Base-by-base conservation (phyloP, 2,329 filamentous ascomycete species). In the Fusarium subtropicale region DNA sequence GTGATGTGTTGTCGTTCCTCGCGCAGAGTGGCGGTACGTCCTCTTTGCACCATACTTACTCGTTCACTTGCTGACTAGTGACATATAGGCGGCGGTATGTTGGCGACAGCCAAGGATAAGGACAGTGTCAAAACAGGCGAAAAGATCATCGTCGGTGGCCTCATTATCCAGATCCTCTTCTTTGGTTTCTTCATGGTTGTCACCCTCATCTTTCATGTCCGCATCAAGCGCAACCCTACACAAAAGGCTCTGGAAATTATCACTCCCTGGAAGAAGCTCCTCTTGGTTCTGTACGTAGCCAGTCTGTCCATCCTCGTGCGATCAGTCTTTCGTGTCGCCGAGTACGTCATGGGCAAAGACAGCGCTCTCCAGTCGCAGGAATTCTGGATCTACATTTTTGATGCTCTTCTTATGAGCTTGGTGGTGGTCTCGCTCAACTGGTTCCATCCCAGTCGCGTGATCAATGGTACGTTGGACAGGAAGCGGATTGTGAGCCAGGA, bases 121-220 rank as follows among this genome's bases (percentile, higher is more conserved):
- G 53, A 60, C 10, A 51, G 34, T 12, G 71, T 76, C n/a, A 74
- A 75, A 59, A 71, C 70, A 4, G 84, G 83, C 26, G 78, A 85
- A 58, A 79, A 83, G 15, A 76, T 88, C 45, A 83, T 88, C 7
- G 76, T 88, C 10, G 83, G 72, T 5, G 87, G 87, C 3, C 76
- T 90, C 2, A 75, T 83, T 15, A 76, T 88, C 7, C 87, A 90
- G 71, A 80, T 89, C 20, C 44, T 86, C 20, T 82, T 85, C 61
- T 88, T 89, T 55, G 79, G 80, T 2, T 77, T 87, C 56, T 89
- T 90, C 70, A 77, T 87, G 36, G 48, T 83, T 3, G 79, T 82
- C 1, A 81, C 84, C 0, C 69, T 81, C 4, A 67, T 83, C 1
- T 87, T 87, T 73, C 83, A 88, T 61, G 48, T 67, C 3, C 71